These are phyloP conservation scores for Phoma sp. DNA, from an alignment of 2,329 filamentous ascomycete genomes.

Conservation along the genomic window DNA sequence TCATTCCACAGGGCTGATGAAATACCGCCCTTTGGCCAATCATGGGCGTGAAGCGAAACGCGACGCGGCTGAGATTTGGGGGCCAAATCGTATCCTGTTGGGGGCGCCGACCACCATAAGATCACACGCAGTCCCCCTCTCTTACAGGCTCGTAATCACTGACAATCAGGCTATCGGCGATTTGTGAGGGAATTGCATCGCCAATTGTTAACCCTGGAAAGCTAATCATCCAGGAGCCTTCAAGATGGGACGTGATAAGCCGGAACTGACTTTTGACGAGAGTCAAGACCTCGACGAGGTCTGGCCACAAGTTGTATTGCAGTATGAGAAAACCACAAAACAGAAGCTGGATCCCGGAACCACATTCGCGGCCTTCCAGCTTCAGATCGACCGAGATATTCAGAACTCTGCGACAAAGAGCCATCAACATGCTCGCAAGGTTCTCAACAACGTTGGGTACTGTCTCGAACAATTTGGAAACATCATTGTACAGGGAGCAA, in stretches of 20 bases:
- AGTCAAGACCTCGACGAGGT: slow-evolving; percentile 23
- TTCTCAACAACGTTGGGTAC: slow-evolving; percentile 7
- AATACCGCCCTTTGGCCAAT: neutral
- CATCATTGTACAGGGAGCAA: slow-evolving; percentile 13
- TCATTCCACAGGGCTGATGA: neutral
- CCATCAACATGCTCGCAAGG: slow-evolving; percentile 2
- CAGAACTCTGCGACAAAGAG: slow-evolving; percentile 6
- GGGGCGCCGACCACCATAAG: neutral
- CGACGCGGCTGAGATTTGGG: neutral
- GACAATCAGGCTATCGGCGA: neutral
- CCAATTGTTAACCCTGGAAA: neutral
- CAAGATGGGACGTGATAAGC: neutral
- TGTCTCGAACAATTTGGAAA: slow-evolving; percentile 17
- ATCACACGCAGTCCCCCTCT: too few relatives aligned
- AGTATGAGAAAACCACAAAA: slow-evolving; percentile 23
- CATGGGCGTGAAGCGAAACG: neutral
- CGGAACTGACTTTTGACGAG: neutral
- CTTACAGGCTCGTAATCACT: neutral
- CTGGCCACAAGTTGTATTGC: slow-evolving; percentile 15
- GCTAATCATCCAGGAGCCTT: neutral
- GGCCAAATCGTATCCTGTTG: neutral
- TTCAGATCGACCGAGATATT: slow-evolving; percentile 6
- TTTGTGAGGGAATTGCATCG: neutral
- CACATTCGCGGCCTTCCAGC: slow-evolving; percentile 15
- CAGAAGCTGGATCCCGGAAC: slow-evolving; percentile 8